Percentiles rank a stretch among this genome's conserved stretches.
Conservation (phyloP, 257 asterid genomes). For the Ophiorrhiza pumila region DNA sequence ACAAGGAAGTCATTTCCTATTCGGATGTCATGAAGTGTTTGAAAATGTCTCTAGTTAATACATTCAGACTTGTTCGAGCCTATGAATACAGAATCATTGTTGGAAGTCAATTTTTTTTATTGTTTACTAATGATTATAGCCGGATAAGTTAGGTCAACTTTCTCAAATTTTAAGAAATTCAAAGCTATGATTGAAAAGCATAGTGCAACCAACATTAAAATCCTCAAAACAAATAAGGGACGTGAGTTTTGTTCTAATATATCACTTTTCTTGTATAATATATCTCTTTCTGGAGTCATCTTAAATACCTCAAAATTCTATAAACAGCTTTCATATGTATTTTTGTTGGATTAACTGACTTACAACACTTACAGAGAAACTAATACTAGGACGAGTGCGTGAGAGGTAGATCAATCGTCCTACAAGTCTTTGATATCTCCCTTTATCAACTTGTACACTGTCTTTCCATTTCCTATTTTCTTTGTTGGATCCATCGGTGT, state of each 20-base stretch:
- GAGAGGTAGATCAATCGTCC: not conserved
- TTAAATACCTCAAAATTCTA: not conserved
- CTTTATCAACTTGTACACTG: not conserved
- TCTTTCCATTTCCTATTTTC: not conserved
- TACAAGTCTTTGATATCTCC: constrained; percentile 1
- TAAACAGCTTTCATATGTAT: not conserved
- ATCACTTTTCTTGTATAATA: not conserved
- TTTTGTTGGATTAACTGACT: constrained; percentile 2
- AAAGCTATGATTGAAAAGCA: not conserved
- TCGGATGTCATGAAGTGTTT: not conserved
- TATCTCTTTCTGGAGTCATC: not conserved
- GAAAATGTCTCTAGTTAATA: not conserved
- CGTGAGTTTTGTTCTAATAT: no score
- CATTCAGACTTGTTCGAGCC: not conserved
- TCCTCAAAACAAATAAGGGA: not conserved
- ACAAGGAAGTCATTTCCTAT: not conserved
- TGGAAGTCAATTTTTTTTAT: not conserved
- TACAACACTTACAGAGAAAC: not conserved
- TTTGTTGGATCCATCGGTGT: not conserved
- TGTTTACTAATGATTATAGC: constrained; percentile 7
- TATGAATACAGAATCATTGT: not conserved
- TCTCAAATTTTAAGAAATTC: not conserved
- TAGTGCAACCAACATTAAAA: not conserved
- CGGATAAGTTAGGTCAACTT: constrained; percentile 13
- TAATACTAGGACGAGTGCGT: not conserved